These are phyloP conservation scores for Laetiporus sulphureus DNA, from an alignment of 1,284 basidiomycete species.

Conservation along the genomic window DNA sequence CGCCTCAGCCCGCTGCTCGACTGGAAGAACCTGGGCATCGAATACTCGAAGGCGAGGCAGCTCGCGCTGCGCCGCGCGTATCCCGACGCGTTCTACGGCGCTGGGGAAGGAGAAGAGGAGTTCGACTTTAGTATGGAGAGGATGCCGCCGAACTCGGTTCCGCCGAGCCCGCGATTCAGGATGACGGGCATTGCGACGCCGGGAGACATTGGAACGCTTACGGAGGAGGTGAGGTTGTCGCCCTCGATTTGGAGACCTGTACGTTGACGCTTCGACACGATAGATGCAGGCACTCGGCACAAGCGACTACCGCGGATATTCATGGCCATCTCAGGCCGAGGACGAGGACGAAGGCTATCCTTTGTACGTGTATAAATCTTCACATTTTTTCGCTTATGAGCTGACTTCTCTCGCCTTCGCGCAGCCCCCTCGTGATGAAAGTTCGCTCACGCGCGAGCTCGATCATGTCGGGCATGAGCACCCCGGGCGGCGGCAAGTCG, in stretches of 20 bases:
- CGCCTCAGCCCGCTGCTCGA: slow-evolving; percentile 88
- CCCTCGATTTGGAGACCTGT: no score
- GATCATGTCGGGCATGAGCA: slow-evolving; percentile 82
- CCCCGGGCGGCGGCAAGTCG: slow-evolving; percentile 75
- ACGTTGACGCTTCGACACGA: background rate
- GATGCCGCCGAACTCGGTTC: slow-evolving; percentile 71
- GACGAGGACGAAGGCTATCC: slow-evolving; percentile 92
- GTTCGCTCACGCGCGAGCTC: slow-evolving; percentile 83
- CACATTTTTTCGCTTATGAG: no score
- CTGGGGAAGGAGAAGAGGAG: slow-evolving; percentile 50
- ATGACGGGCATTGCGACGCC: slow-evolving; percentile 75
- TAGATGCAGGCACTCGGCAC: slow-evolving; percentile 84
- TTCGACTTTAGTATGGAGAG: slow-evolving; percentile 59
- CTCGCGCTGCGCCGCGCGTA: slow-evolving; percentile 91
- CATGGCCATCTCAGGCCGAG: slow-evolving; percentile 55
- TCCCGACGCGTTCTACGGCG: slow-evolving; percentile 81
- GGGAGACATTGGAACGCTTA: slow-evolving; percentile 90
- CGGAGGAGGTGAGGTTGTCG: slow-evolving; percentile 64
- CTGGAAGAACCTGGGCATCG: slow-evolving; percentile 97
- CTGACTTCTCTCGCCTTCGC: background rate
- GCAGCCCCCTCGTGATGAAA: slow-evolving; percentile 86
- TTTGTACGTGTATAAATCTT: slow-evolving; percentile 50
- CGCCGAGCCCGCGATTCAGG: slow-evolving; percentile 80
- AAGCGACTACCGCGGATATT: slow-evolving; percentile 82
- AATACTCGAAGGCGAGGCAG: slow-evolving; percentile 94